These are phyloP conservation scores for Carex scoparia DNA, from an alignment of 176 grass and related monocot species.

Conservation along the genomic window DNA sequence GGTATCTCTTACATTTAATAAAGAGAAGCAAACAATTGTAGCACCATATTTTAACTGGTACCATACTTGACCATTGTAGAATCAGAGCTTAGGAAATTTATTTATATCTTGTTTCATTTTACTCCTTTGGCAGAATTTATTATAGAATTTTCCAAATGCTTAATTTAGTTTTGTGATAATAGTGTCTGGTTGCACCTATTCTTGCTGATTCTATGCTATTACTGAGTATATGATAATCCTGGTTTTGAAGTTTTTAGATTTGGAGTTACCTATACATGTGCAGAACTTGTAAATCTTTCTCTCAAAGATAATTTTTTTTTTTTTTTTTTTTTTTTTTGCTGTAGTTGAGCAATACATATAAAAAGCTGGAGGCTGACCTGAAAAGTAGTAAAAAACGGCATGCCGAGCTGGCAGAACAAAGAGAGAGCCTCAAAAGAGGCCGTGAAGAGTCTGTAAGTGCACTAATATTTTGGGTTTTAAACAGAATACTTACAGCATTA, in stretches of 20 bases:
- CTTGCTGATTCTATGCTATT: not conserved
- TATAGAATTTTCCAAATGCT: not conserved
- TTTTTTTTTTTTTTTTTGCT: slow-evolving; percentile 22
- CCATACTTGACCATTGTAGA: not conserved
- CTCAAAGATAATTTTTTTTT: slow-evolving; percentile 11
- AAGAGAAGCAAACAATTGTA: not conserved
- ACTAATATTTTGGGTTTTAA: slow-evolving; percentile 6
- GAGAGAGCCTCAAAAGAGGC: slow-evolving; percentile 85
- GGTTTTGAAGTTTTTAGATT: not conserved
- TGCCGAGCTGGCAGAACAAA: slow-evolving; percentile 75
- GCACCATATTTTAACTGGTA: not conserved
- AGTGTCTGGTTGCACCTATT: not conserved
- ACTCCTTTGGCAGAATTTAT: not conserved
- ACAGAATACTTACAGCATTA: not conserved
- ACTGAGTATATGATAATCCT: not conserved
- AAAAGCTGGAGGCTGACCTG: slow-evolving; percentile 76
- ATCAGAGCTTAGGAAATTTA: not conserved
- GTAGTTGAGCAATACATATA: slow-evolving; percentile 62
- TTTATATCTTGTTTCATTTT: not conserved
- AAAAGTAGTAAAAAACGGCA: slow-evolving; percentile 56
- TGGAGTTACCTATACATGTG: not conserved
- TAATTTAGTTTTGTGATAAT: not conserved
- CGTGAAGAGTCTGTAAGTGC: slow-evolving; percentile 82
- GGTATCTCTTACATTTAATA: slow-evolving; percentile 35
- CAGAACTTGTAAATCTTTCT: not conserved